phyloP scores from a whole-genome alignment of 192 early-diverging fungal genomes.

The Backusella morwellensis region DNA sequence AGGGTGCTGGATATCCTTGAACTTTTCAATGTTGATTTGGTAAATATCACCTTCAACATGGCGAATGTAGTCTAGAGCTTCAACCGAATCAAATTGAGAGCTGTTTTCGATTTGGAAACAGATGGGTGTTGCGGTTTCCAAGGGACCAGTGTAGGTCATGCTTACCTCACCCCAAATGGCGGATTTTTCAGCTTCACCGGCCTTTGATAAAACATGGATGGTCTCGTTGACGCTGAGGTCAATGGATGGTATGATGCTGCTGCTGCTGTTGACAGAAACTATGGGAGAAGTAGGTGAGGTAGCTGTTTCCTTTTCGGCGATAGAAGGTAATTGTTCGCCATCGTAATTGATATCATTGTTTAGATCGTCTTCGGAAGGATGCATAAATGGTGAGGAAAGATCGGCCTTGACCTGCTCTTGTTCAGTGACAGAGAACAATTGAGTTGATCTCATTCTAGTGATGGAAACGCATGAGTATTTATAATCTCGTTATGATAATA shows the following conservation, averaged over 20 bases:
- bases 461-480: not conserved
- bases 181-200: constrained; percentile 40
- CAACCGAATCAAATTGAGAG: constrained; percentile 34
- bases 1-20: constrained; percentile 11
- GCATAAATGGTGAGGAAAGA: not conserved
- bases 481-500: not conserved
- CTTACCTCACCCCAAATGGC: constrained; percentile 52
- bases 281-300: not conserved
- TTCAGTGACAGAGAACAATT: constrained; percentile 11
- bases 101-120: constrained; percentile 35
- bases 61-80: constrained; percentile 38
- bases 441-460: constrained; percentile 5
- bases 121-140: constrained; percentile 20
- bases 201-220: constrained; percentile 40
- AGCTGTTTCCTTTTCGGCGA: not conserved
- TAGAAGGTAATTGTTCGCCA: not conserved
- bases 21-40: constrained; percentile 37
- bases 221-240: constrained; percentile 39
- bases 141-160: constrained; percentile 28
- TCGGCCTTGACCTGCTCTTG: not conserved
- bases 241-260: constrained; percentile 8
- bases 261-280: not conserved
- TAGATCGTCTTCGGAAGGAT: not conserved
- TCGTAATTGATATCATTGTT: no score
- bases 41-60: constrained; percentile 33